Conservation (phyloP, 148 eudicot species). For the Persicaria tinctoria region DNA sequence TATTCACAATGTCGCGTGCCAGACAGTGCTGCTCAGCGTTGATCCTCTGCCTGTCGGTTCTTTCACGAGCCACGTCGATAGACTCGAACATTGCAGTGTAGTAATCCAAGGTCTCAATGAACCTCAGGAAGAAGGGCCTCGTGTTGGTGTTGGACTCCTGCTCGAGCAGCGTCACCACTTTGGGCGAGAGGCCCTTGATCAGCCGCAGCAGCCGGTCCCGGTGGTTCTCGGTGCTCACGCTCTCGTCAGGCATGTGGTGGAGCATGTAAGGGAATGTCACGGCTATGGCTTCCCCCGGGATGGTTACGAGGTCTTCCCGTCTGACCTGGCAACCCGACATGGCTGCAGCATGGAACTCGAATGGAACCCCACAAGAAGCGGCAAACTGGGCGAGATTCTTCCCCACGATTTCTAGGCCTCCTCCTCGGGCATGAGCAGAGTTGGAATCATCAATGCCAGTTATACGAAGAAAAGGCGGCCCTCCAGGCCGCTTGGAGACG, state of each 20-base stretch:
- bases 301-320: conserved; percentile 37
- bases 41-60: conserved; percentile 60
- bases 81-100: conserved; percentile 90
- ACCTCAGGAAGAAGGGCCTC: conserved; percentile 50
- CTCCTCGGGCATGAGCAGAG: conserved; percentile 73
- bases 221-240: conserved; percentile 72
- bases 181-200: conserved; percentile 68
- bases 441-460: conserved; percentile 86
- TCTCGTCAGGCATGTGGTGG: conserved; percentile 98
- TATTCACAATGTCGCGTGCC: conserved; percentile 83
- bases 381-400: conserved; percentile 43
- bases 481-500: conserved; percentile 52
- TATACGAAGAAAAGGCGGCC: conserved; percentile 65
- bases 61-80: conserved; percentile 49
- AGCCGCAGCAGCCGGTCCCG: conserved; percentile 72
- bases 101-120: conserved; percentile 64
- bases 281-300: conserved; percentile 61
- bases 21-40: conserved; percentile 86
- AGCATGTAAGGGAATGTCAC: conserved; percentile 80
- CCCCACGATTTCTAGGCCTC: conserved; percentile 60
- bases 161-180: conserved; percentile 64
- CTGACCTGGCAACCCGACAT: conserved; percentile 64
- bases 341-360: conserved; percentile 71
- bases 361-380: conserved; percentile 37
- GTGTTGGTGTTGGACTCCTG: conserved; percentile 95